A percentile compares a stretch with the other conserved stretches of the same genome.
Conservation (phyloP, 768 basidiomycete genomes). For the Leucosporidium creatinivorum region DNA sequence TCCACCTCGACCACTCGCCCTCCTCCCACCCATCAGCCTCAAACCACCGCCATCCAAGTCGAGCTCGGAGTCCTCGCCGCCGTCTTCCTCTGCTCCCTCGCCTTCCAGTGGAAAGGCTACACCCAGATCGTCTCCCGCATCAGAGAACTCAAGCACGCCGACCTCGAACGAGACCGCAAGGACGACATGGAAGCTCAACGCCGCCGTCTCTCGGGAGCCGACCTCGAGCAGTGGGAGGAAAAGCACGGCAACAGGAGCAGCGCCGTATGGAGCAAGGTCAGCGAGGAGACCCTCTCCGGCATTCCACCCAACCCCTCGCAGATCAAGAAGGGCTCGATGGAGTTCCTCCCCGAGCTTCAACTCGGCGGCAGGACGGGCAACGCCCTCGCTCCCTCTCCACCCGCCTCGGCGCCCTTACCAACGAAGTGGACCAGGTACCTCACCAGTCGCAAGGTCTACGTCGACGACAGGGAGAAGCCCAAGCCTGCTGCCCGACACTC, state of each 20-base stretch:
- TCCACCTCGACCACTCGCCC: neutral
- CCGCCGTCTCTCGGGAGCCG: constrained; percentile 60
- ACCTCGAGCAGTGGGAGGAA: constrained; percentile 78
- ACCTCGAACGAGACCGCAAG: constrained; percentile 64
- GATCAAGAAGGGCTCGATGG: neutral
- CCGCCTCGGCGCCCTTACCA: neutral
- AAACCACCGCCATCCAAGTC: constrained; percentile 61
- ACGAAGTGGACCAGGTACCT: constrained; percentile 20
- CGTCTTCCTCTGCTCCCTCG: constrained; percentile 73
- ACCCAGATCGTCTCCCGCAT: constrained; percentile 50
- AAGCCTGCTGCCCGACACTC: neutral
- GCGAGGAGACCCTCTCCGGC: neutral
- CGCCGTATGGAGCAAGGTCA: neutral
- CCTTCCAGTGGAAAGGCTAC: constrained; percentile 82
- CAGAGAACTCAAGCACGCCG: constrained; percentile 54
- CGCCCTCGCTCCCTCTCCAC: neutral
- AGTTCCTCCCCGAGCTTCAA: constrained; percentile 22
- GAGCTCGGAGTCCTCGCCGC: constrained; percentile 84
- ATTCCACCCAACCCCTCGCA: neutral
- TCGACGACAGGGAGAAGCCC: constrained; percentile 1
- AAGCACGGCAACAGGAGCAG: constrained; percentile 59
- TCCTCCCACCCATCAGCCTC: constrained; percentile 72
- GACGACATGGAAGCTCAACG: constrained; percentile 69
- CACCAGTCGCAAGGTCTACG: constrained; percentile 8
- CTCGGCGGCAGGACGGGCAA: neutral